phyloP scores from a whole-genome alignment of 2,329 filamentous ascomycete genomes.

The Talaromyces sp. region DNA sequence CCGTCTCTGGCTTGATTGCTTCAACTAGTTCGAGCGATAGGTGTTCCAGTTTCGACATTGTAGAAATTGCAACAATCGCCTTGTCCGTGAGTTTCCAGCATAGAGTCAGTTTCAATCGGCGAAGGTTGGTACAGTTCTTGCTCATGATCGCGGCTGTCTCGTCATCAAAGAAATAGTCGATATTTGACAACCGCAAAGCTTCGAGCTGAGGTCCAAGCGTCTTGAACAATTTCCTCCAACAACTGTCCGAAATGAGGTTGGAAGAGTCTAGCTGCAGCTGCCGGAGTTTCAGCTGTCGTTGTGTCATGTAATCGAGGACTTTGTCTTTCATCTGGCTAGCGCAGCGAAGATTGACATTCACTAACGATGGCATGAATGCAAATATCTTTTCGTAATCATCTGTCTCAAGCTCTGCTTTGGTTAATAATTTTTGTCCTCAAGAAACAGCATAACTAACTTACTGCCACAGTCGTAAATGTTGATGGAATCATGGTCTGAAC shows the following conservation, averaged over 20 bases:
- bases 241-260: constrained; percentile 72
- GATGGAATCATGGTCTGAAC: constrained; percentile 51
- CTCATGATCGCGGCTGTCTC: constrained; percentile 60
- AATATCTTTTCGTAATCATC: constrained; percentile 80
- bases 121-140: constrained; percentile 61
- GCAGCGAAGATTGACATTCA: constrained; percentile 69
- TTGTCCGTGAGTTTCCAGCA: constrained; percentile 68
- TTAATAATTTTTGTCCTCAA: background rate
- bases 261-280: constrained; percentile 75
- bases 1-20: constrained; percentile 51
- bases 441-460: constrained; percentile 25
- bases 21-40: constrained; percentile 65
- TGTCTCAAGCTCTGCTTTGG: constrained; percentile 55
- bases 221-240: constrained; percentile 67
- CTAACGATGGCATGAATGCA: constrained; percentile 64
- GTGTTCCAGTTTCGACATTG: constrained; percentile 62
- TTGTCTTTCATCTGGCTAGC: constrained; percentile 88
- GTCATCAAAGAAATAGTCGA: constrained; percentile 76
- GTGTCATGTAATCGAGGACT: constrained; percentile 74
- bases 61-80: constrained; percentile 61
- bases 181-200: constrained; percentile 72
- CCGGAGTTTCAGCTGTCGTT: constrained; percentile 64
- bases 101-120: constrained; percentile 72
- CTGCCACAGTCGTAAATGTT: constrained; percentile 58
- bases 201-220: constrained; percentile 62